Conservation (phyloP, 2,329 filamentous ascomycete genomes). For the Clonostachys solani region DNA sequence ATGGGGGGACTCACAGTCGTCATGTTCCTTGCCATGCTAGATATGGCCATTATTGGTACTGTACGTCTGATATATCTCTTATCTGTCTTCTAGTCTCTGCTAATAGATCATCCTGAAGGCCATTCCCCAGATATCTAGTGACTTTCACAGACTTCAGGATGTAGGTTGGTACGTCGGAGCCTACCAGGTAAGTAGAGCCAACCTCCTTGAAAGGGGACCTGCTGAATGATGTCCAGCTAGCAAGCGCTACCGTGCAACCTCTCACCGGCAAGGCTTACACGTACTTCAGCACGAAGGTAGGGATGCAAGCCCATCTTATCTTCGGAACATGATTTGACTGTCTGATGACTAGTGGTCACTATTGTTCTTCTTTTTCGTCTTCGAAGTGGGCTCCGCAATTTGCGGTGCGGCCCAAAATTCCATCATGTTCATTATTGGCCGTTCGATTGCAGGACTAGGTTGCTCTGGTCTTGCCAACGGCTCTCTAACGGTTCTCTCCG, state of each 20-base stretch:
- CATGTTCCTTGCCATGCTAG: slow-evolving; percentile 38
- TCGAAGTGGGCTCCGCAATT: slow-evolving; percentile 10
- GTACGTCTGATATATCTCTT: slow-evolving; percentile 19
- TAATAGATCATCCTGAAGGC: slow-evolving; percentile 15
- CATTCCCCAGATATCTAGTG: slow-evolving; percentile 40
- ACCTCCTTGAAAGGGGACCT: neutral
- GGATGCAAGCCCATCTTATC: neutral
- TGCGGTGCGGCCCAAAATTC: slow-evolving; percentile 10
- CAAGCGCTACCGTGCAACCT: slow-evolving; percentile 39
- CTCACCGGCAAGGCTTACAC: slow-evolving; percentile 44
- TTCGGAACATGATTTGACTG: neutral
- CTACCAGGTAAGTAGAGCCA: slow-evolving; percentile 35
- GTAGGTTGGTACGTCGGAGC: slow-evolving; percentile 50
- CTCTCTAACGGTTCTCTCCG: slow-evolving; percentile 8
- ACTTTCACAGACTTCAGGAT: slow-evolving; percentile 41
- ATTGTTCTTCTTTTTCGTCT: slow-evolving; percentile 8
- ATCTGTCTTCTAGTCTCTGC: neutral
- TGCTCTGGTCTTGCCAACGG: slow-evolving; percentile 10
- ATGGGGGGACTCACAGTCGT: slow-evolving; percentile 25
- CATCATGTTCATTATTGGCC: slow-evolving; percentile 11
- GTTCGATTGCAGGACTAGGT: slow-evolving; percentile 11
- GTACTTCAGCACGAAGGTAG: slow-evolving; percentile 33
- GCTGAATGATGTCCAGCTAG: neutral
- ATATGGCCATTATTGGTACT: slow-evolving; percentile 44
- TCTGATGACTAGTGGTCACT: slow-evolving; percentile 5